phyloP scores from a whole-genome alignment of 495 filamentous ascomycete genomes.

The Penicillium robsamsonii region DNA sequence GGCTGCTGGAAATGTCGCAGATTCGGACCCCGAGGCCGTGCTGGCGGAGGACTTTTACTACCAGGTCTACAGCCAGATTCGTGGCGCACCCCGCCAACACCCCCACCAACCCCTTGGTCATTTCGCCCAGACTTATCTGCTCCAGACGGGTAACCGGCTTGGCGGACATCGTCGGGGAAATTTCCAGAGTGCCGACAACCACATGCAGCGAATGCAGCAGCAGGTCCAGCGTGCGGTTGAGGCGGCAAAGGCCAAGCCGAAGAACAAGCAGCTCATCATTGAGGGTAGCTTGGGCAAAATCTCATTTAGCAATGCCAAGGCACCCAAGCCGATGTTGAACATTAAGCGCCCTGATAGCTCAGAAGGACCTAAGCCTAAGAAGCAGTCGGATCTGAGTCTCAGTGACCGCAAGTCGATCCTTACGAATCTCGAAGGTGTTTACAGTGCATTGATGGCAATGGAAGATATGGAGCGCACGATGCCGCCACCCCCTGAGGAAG shows the following conservation, averaged over 20 bases:
- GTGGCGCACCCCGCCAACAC: slow-evolving; percentile 78
- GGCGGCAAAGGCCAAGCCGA: slow-evolving; percentile 92
- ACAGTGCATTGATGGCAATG: slow-evolving; percentile 82
- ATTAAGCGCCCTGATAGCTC: slow-evolving; percentile 83
- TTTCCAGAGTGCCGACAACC: slow-evolving; percentile 79
- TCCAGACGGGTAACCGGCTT: slow-evolving; percentile 80
- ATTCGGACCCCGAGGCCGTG: slow-evolving; percentile 73
- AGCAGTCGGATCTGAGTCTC: slow-evolving; percentile 49
- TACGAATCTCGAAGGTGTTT: slow-evolving; percentile 80
- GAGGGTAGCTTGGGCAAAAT: slow-evolving; percentile 99
- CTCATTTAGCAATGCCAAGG: slow-evolving; percentile 97
- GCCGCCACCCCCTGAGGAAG: slow-evolving; percentile 64
- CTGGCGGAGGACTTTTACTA: slow-evolving; percentile 97
- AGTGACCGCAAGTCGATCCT: slow-evolving; percentile 81
- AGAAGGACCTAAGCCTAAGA: slow-evolving; percentile 48
- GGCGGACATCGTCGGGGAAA: slow-evolving; percentile 66
- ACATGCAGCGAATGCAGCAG: slow-evolving; percentile 98
- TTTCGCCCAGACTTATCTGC: slow-evolving; percentile 96
- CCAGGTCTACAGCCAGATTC: slow-evolving; percentile 92
- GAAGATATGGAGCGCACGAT: slow-evolving; percentile 93
- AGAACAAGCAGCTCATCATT: slow-evolving; percentile 96
- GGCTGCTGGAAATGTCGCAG: slow-evolving; percentile 80
- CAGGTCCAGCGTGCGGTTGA: slow-evolving; percentile 97
- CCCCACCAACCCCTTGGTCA: slow-evolving; percentile 89
- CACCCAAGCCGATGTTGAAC: slow-evolving; percentile 88